Base-by-base conservation (phyloP, 257 asterid genomes). In the Fraxinus americana region DNA sequence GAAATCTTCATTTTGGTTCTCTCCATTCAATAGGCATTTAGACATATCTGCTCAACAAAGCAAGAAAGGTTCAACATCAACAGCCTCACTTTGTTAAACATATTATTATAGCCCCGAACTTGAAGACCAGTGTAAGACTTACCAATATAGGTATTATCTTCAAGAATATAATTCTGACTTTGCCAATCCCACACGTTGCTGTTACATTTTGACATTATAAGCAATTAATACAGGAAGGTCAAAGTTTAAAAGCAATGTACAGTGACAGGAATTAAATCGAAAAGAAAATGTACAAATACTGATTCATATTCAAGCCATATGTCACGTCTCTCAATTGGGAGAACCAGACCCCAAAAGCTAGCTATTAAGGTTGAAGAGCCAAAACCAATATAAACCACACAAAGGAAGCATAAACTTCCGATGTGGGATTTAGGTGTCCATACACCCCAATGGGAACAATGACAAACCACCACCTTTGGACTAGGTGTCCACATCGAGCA, bases 151-250 rank as follows among this genome's bases (percentile, higher is more conserved):
- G 89, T 72, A 75, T 68, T 83, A 71, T 90, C 93, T 80, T 86
- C 91, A 57, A 90, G 87, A 80, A 77, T n/a, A 79, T 82, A 91
- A 68, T 83, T 91, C 66, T 85, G 86, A 59, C 89, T 54, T 75
- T 83, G 86, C 98, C 97, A 92, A 83, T 83, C 91, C 97, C 96
- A 92, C 88, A 72, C 78, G 74, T 82, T 88, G 63, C 98, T 91
- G 87, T 69, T 25, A 75, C 81, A 23, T 63, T 8, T 63, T 63
- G 69, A 23, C 34, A 63, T 63, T 63, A 23, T 25, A 63, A 23
- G 14, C 69, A 63, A 23, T 23, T 10, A 63, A 63, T 27, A 63
- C 69, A 23, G 16, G 19, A 23, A 63, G 67, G 67, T 7, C 67
- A 57, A 54, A 54, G 69, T 25, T 63, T 23, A 63, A 63, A 25